phyloP scores from a whole-genome alignment of 1,284 basidiomycete species.

The Ceratobasidium papillatum region DNA sequence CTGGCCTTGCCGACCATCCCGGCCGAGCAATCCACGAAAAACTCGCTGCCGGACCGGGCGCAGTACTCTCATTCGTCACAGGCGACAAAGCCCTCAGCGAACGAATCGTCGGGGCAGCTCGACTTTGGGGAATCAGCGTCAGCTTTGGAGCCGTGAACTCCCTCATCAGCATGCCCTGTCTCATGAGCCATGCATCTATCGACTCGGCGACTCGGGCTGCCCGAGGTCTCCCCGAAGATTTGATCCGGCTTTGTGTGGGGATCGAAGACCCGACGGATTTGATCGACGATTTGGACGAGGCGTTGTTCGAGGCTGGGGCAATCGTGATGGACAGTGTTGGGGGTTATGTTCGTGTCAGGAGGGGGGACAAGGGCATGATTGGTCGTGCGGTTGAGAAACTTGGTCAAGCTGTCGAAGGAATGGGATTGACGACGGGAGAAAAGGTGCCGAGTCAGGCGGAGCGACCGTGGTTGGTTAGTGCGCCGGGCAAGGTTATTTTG shows the following conservation, averaged over 20 bases:
- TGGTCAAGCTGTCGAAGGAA: constrained; percentile 52
- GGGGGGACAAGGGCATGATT: constrained; percentile 56
- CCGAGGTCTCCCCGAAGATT: constrained; percentile 94
- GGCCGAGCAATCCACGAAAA: constrained; percentile 87
- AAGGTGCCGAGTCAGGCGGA: constrained; percentile 44
- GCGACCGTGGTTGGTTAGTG: constrained; percentile 79
- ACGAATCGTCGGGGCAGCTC: constrained; percentile 89
- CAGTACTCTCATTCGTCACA: constrained; percentile 95
- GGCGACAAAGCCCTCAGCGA: constrained; percentile 92
- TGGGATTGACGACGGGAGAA: constrained; percentile 48
- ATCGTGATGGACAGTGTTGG: constrained; percentile 57
- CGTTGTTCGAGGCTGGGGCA: constrained; percentile 91
- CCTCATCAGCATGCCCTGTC: constrained; percentile 98
- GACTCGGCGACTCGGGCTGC: constrained; percentile 91
- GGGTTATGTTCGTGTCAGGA: constrained; percentile 40
- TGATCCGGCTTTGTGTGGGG: constrained; percentile 97
- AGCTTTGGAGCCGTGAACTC: constrained; percentile 99
- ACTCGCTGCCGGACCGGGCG: constrained; percentile 90
- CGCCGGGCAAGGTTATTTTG: constrained; percentile 97
- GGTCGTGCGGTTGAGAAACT: constrained; percentile 74
- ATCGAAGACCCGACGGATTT: constrained; percentile 96
- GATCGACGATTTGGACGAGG: constrained; percentile 93
- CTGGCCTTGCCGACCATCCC: constrained; percentile 86
- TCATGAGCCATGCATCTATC: constrained; percentile 99
- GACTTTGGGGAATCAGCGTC: constrained; percentile 97